phyloP scores from a whole-genome alignment of 805 yeast species.

The Teunomyces barrocoloradensis region DNA sequence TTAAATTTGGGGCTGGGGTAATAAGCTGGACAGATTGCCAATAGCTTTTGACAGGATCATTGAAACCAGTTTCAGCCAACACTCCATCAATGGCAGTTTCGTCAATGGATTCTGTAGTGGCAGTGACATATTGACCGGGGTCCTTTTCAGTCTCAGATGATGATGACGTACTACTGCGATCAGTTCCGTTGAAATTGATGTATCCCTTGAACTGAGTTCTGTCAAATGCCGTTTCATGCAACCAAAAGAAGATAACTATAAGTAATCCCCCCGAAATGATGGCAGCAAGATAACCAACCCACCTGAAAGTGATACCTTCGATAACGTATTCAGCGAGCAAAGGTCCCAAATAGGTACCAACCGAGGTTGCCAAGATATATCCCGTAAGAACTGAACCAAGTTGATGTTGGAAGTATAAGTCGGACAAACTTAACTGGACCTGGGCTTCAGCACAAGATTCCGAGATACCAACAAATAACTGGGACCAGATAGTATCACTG shows the following conservation, averaged over 20 bases:
- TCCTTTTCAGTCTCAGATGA: slow-evolving; percentile 3
- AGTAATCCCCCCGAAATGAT: slow-evolving; percentile 42
- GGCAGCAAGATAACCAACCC: slow-evolving; percentile 78
- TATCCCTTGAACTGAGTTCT: slow-evolving; percentile 29
- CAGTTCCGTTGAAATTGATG: neutral
- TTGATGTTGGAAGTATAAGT: slow-evolving; percentile 76
- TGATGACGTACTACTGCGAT: neutral
- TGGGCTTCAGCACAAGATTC: slow-evolving; percentile 78
- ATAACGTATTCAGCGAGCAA: slow-evolving; percentile 73
- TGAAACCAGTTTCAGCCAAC: slow-evolving; percentile 2
- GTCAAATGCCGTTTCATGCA: slow-evolving; percentile 73
- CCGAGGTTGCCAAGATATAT: slow-evolving; percentile 71
- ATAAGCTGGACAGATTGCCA: slow-evolving; percentile 47
- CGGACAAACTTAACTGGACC: slow-evolving; percentile 66
- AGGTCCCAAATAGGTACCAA: slow-evolving; percentile 80
- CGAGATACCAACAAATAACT: slow-evolving; percentile 73
- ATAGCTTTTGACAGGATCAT: slow-evolving; percentile 33
- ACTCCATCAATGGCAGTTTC: slow-evolving; percentile 1
- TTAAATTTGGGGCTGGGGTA: slow-evolving; percentile 57
- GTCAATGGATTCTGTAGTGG: neutral
- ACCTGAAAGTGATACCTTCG: slow-evolving; percentile 59
- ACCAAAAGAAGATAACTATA: slow-evolving; percentile 51
- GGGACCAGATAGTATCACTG: slow-evolving; percentile 71
- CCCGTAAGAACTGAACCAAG: slow-evolving; percentile 69
- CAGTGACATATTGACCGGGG: neutral